These are phyloP conservation scores for Rheum nobile DNA, from an alignment of 148 eudicot species.

Conservation along the genomic window DNA sequence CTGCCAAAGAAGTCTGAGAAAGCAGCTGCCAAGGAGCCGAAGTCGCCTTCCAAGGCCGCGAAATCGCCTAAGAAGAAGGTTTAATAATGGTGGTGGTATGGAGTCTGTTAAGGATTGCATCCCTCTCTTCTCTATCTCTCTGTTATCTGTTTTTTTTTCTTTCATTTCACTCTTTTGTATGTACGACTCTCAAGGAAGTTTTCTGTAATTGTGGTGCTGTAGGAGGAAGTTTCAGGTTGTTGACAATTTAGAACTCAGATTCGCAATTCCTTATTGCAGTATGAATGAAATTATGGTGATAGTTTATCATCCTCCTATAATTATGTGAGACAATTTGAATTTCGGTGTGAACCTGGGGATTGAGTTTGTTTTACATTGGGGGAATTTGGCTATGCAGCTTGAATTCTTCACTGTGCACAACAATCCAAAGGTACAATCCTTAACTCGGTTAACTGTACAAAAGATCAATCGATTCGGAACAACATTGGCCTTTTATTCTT, in stretches of 20 bases:
- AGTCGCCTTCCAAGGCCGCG: constrained; percentile 4
- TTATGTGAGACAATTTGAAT: too few species aligned
- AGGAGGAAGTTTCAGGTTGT: not conserved
- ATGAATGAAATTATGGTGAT: not conserved
- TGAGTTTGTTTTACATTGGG: too few species aligned
- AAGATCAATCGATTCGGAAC: too few species aligned
- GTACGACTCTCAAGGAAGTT: not conserved
- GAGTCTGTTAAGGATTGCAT: not conserved
- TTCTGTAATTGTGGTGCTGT: not conserved
- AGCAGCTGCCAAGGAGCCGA: constrained; percentile 1
- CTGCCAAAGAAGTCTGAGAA: constrained; percentile 6
- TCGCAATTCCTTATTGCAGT: not conserved
- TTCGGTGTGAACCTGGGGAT: too few species aligned
- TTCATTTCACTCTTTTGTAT: not conserved
- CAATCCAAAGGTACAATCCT: not conserved
- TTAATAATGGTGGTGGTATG: not conserved
- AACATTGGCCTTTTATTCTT: too few species aligned
- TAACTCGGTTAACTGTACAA: too few species aligned
- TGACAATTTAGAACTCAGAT: not conserved
- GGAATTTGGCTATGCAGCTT: too few species aligned
- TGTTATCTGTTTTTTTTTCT: not conserved
- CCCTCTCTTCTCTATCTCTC: too few species aligned
- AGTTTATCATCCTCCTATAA: not conserved
- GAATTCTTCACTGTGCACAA: not conserved
- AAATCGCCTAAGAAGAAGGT: not conserved